Percentiles rank a stretch among this genome's conserved stretches.
phyloP scores from a whole-genome alignment of 768 basidiomycete species.

The Lactarius akahatsu region DNA sequence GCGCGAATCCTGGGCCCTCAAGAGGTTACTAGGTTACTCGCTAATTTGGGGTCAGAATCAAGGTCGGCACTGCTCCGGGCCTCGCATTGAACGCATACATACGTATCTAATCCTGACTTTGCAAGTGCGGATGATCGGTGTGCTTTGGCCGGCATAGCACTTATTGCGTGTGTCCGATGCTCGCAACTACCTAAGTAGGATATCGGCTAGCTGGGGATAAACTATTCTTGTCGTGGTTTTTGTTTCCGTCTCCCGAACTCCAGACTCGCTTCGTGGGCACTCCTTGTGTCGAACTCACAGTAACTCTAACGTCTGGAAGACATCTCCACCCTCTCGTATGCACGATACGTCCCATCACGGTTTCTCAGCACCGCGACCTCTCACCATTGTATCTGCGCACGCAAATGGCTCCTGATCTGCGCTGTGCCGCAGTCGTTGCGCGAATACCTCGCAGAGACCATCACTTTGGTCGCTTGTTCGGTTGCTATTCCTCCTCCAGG shows the following conservation, averaged over 20 bases:
- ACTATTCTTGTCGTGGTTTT: not conserved
- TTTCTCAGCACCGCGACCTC: not conserved
- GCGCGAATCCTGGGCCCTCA: not conserved
- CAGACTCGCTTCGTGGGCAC: not conserved
- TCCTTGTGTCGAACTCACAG: not conserved
- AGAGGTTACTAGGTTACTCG: conserved; percentile 1
- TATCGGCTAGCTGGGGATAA: not conserved
- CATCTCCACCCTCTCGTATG: not conserved
- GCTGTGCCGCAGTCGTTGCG: not conserved
- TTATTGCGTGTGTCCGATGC: not conserved
- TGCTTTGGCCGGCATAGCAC: not conserved
- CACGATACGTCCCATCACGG: not conserved
- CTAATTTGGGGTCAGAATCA: not conserved
- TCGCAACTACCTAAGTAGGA: not conserved
- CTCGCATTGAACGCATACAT: not conserved
- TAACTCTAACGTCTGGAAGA: not conserved
- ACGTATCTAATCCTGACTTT: no score
- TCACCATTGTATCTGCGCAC: not conserved
- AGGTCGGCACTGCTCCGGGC: not conserved
- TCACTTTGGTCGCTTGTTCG: not conserved
- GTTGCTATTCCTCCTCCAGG: no score
- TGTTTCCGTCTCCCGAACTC: not conserved
- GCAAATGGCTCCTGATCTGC: not conserved
- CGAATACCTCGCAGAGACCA: not conserved
- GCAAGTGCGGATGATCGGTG: no score